These are phyloP conservation scores for Paxillus involutus DNA, from an alignment of 768 basidiomycete species.

Conservation along the genomic window DNA sequence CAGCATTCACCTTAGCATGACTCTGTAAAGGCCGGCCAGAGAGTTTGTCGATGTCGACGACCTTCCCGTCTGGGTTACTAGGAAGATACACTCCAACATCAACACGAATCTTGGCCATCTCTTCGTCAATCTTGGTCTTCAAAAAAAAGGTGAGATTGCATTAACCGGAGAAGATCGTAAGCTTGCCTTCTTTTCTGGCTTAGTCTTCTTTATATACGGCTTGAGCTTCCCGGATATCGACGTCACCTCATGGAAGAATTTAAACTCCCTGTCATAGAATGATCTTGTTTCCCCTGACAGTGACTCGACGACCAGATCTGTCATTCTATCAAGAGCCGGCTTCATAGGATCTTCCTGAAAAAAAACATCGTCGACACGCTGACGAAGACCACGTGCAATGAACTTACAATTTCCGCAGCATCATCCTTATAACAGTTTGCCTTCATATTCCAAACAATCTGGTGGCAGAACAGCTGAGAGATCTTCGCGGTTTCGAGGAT, in stretches of 20 bases:
- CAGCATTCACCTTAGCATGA: slow-evolving; percentile 79
- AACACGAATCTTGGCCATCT: slow-evolving; percentile 94
- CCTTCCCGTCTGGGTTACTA: slow-evolving; percentile 94
- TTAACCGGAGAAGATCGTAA: background rate
- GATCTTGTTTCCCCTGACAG: slow-evolving; percentile 84
- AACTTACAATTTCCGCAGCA: slow-evolving; percentile 72
- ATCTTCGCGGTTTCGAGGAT: slow-evolving; percentile 97
- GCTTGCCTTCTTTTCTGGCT: slow-evolving; percentile 91
- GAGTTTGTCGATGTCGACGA: slow-evolving; percentile 96
- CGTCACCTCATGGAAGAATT: slow-evolving; percentile 94
- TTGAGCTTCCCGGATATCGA: slow-evolving; percentile 98
- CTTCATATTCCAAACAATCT: slow-evolving; percentile 99
- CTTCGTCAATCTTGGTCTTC: slow-evolving; percentile 98
- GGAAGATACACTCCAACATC: slow-evolving; percentile 97
- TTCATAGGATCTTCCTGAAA: slow-evolving; percentile 92
- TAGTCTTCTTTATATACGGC: slow-evolving; percentile 92
- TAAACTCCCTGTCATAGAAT: slow-evolving; percentile 95
- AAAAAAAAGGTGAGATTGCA: background rate
- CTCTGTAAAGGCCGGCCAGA: slow-evolving; percentile 95
- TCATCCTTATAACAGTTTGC: slow-evolving; percentile 97
- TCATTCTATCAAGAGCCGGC: slow-evolving; percentile 89
- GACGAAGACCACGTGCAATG: background rate
- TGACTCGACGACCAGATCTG: slow-evolving; percentile 71
- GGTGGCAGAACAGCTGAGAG: slow-evolving; percentile 97
- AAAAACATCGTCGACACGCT: slow-evolving; percentile 1